Conservation (phyloP, 2,329 filamentous ascomycete species). For the Dothideomycetes sp. region DNA sequence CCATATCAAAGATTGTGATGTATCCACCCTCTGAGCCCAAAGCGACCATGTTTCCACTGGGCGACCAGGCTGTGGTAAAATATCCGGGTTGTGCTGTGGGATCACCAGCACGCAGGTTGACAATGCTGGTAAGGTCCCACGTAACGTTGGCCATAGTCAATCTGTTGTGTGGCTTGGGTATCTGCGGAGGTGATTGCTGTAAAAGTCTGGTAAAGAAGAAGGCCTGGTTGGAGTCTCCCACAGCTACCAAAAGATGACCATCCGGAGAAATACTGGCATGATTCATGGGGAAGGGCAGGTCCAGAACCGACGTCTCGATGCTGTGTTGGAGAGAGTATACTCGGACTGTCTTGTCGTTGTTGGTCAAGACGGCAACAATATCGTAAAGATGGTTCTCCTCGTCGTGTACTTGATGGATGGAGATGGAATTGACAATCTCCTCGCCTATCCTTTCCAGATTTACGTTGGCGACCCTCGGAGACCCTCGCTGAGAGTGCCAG, state of each 20-base stretch:
- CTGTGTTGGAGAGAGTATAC: constrained; percentile 67
- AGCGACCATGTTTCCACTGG: constrained; percentile 60
- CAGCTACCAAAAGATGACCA: constrained; percentile 67
- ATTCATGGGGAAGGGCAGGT: constrained; percentile 80
- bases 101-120: constrained; percentile 33
- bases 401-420: constrained; percentile 50
- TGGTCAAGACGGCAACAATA: constrained; percentile 66
- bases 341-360: constrained; percentile 85
- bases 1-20: constrained; percentile 64
- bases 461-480: constrained; percentile 45
- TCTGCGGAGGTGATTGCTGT: constrained; percentile 25
- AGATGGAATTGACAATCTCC: constrained; percentile 59
- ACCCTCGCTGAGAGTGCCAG: constrained; percentile 24
- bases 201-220: constrained; percentile 63
- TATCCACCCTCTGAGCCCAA: constrained; percentile 73
- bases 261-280: constrained; percentile 90
- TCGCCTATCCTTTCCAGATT: constrained; percentile 52
- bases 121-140: constrained; percentile 35
- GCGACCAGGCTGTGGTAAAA: constrained; percentile 70
- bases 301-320: constrained; percentile 59
- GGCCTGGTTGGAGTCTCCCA: constrained; percentile 77
- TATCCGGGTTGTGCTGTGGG: constrained; percentile 44
- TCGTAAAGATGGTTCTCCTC: constrained; percentile 39
- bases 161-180: constrained; percentile 30
- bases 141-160: constrained; percentile 26